Evolutionary conservation across 148 eudicot species (phyloP), one percentile per base, ranked within the genome.

Genomic region (Euryodendron excelsum): DNA sequence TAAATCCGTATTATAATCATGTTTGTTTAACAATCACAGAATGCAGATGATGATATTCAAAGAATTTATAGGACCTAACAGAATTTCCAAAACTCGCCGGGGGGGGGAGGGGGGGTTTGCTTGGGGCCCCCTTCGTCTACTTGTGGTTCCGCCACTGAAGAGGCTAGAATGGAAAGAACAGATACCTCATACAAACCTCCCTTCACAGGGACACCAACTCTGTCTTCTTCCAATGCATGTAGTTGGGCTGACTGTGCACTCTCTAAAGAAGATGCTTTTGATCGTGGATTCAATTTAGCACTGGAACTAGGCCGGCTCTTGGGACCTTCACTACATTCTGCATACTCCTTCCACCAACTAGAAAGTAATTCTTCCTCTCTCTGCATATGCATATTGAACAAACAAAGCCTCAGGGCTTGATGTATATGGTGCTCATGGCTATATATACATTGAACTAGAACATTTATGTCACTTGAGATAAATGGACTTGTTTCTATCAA

Each of bases 141-240:
- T n/a, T n/a, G n/a, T n/a, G n/a, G n/a, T n/a, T n/a, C n/a, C n/a
- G n/a, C n/a, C n/a, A n/a, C n/a, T n/a, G n/a, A n/a, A n/a, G n/a
- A n/a, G n/a, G n/a, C n/a, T n/a, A n/a, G 9, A 41, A 69, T 21
- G 20, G 17, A 39, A 70, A 73, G 45, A 77, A 20, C 28, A 76
- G 53, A 61, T 87, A 93, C 99, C 99, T 96, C 99, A 82, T 96
- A 93, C 34, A 96, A 84, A 55, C 99, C 99, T 82, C 99, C 99
- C 84, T 96, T 96, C 37, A 96, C 99, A 84, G 99, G 95, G 69
- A 96, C 99, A 59, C 99, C 99, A 73, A 96, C 99, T 85, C 99
- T 92, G 86, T 96, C 99, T 83, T 93, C 94, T 78, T 91, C 99
- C 71, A 78, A 79, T 71, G 79, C 65, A 77, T 77, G 80, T 41